These are phyloP conservation scores for Reutealis trisperma DNA, from an alignment of 345 rosid genomes.

Conservation along the genomic window DNA sequence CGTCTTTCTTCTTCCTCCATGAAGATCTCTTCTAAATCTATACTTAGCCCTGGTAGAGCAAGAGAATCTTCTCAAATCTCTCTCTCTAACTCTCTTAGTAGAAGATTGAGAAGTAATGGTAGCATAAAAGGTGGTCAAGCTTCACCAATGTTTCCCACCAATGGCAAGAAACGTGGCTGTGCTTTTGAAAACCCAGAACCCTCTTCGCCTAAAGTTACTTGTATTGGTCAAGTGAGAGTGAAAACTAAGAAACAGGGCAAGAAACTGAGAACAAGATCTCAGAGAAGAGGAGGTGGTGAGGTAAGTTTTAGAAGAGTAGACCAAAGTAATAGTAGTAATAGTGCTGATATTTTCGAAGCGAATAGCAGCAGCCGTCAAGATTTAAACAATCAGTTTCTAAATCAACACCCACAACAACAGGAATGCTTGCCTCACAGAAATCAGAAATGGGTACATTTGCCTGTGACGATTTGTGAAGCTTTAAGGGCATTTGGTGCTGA, in stretches of 20 bases:
- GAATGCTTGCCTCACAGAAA: constrained; percentile 55
- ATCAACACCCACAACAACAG: constrained; percentile 25
- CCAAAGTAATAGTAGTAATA: constrained; percentile 3
- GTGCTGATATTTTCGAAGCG: constrained; percentile 15
- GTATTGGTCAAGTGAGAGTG: constrained; percentile 97
- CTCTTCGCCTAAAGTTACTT: constrained; percentile 92
- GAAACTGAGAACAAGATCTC: constrained; percentile 69
- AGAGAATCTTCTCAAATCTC: constrained; percentile 71
- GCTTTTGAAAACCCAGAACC: constrained; percentile 82
- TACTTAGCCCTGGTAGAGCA: constrained; percentile 68
- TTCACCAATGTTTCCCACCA: constrained; percentile 81
- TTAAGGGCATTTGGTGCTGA: constrained; percentile 78
- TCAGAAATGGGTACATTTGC: constrained; percentile 84
- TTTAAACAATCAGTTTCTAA: constrained; percentile 7
- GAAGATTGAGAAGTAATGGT: constrained; percentile 67
- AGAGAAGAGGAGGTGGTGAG: constrained; percentile 68
- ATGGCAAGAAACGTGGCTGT: constrained; percentile 59
- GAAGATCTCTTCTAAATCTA: constrained; percentile 78
- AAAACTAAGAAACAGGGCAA: constrained; percentile 91
- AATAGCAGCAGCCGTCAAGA: constrained; percentile 11
- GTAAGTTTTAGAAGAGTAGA: constrained; percentile 65
- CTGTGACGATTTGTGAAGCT: constrained; percentile 80
- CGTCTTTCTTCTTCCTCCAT: constrained; percentile 87
- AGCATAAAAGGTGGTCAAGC: constrained; percentile 77
- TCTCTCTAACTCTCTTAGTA: constrained; percentile 75